Evolutionary conservation across 257 asterid genomes (phyloP), one percentile per base, ranked within the genome.

Genomic region (Forsythia viridissima): DNA sequence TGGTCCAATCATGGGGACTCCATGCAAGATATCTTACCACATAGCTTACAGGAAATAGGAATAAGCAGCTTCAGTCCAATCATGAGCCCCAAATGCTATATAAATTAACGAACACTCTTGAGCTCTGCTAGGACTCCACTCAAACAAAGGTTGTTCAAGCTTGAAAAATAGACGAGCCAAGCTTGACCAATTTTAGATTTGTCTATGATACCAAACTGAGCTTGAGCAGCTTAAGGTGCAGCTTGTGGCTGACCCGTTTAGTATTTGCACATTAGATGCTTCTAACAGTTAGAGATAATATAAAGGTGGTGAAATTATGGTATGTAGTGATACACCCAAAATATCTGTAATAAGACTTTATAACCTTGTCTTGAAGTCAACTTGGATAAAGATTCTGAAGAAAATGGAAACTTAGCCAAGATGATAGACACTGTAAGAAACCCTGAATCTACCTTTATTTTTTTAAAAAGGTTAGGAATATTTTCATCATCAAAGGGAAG

Each of bases 401-500:
- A 72, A 72, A 48, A 11, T 72, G 42, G 13, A 34, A 15, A 20
- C 36, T 20, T 18, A 12, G 43, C 37, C 34, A 59, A 73, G 71
- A 51, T n/a, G 76, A 38, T 12, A 20, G 76, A 70, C 15, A n/a
- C 30, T 6, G 16, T 63, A 63, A 38, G 42, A 77, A 42, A 69
- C 15, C 65, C 16, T 42, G n/a, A 72, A 84, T 46, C 34, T 76
- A 92, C 99, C 98, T 96, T 93, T 52, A 96, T 95, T 81, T 95
- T 95, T 84, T 93, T 95, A 86, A 95, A 95, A 86, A 95, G 98
- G 85, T 92, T 93, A 70, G 99, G 98, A 76, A 96, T 96, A 84
- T 95, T 95, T 84, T 92, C 99, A 77, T 95, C 99, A 37, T 93
- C 99, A 83, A 95, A 95, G 0, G 24, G 99, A 83, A 96, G 98